A percentile compares a stretch with the other conserved stretches of the same genome.
Conservation (phyloP, 2,329 filamentous ascomycete genomes). For the Cladosporium sp. region DNA sequence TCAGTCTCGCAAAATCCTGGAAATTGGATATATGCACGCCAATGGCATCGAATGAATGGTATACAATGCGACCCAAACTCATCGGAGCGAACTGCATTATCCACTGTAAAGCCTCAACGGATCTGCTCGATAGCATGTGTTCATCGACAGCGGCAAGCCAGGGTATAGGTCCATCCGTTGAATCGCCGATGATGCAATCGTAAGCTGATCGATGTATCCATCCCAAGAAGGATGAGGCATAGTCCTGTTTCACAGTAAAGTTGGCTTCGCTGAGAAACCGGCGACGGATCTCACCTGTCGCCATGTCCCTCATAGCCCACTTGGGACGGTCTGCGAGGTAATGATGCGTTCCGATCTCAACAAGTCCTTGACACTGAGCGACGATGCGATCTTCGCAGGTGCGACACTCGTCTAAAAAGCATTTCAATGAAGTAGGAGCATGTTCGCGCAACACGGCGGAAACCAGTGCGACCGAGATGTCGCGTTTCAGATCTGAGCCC, state of each 20-base stretch:
- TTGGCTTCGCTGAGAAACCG: neutral
- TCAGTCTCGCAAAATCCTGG: too few relatives aligned
- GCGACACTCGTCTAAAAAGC: neutral
- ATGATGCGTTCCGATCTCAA: neutral
- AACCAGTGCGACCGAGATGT: neutral
- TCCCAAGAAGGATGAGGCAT: neutral
- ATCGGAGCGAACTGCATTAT: neutral
- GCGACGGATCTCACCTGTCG: neutral
- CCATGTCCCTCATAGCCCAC: neutral
- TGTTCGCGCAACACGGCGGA: neutral
- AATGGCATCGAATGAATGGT: too few relatives aligned
- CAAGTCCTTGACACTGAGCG: neutral
- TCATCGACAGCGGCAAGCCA: neutral
- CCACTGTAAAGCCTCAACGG: neutral
- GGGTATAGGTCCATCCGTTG: neutral
- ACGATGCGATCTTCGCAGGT: neutral
- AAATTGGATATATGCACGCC: too few relatives aligned
- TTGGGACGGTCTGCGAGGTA: too few relatives aligned
- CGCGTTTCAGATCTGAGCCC: neutral
- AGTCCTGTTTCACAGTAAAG: neutral
- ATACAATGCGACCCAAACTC: too few relatives aligned
- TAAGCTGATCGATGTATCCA: slow-evolving; percentile 9
- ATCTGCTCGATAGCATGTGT: neutral
- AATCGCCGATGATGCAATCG: neutral
- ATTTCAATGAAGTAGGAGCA: neutral